These are phyloP conservation scores for Batkoa obscura DNA, from an alignment of 371 early-diverging fungal species.

Conservation along the genomic window DNA sequence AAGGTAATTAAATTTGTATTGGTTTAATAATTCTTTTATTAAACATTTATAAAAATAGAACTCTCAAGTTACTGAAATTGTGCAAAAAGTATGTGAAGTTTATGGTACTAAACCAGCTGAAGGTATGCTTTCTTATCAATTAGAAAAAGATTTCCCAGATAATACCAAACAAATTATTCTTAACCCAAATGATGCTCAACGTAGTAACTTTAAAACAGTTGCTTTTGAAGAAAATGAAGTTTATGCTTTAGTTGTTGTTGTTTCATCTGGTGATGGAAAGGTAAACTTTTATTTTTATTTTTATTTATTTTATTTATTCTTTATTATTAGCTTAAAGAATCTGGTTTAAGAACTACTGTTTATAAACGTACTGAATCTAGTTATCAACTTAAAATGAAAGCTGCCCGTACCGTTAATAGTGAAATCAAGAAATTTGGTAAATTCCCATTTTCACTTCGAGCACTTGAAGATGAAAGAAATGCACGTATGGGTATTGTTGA, in stretches of 20 bases:
- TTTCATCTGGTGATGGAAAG: constrained; percentile 81
- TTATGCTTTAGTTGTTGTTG: constrained; percentile 63
- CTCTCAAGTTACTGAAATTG: constrained; percentile 59
- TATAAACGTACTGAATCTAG: constrained; percentile 73
- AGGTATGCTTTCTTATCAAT: constrained; percentile 77
- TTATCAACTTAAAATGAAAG: constrained; percentile 76
- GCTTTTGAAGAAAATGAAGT: constrained; percentile 77
- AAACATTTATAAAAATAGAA: constrained; percentile 13
- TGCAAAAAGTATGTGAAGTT: constrained; percentile 56
- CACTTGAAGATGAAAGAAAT: constrained; percentile 61
- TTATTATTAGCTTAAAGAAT: constrained; percentile 20
- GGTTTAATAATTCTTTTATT: constrained; percentile 5
- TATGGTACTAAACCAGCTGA: constrained; percentile 78
- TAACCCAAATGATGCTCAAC: constrained; percentile 65
- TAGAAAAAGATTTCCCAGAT: constrained; percentile 68
- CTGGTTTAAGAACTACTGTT: constrained; percentile 66
- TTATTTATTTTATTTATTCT: background rate
- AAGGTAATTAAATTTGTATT: constrained; percentile 15
- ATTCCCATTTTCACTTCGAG: constrained; percentile 73
- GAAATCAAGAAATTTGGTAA: constrained; percentile 63
- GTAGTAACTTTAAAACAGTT: constrained; percentile 42
- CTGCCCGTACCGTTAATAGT: constrained; percentile 53
- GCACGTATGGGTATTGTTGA: constrained; percentile 86
- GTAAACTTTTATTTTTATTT: constrained; percentile 4
- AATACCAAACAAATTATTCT: constrained; percentile 82